These are phyloP conservation scores for Wilhelminamyces savonicus DNA, from an alignment of 805 yeast genomes.

Conservation along the genomic window DNA sequence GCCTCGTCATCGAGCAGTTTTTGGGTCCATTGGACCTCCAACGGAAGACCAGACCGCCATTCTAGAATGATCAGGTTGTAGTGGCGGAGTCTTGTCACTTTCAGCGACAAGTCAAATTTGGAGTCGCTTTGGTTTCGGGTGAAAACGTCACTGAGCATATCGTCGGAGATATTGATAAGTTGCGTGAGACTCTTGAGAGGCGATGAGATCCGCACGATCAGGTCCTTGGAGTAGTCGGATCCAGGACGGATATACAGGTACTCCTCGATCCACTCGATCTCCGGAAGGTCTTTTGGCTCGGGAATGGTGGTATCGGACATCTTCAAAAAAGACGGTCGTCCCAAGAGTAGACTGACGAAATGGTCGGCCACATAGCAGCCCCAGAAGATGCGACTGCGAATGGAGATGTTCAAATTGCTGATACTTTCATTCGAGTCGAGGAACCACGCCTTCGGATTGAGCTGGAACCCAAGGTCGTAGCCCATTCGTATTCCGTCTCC, in stretches of 20 bases:
- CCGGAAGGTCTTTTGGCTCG: constrained; percentile 54
- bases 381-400: constrained; percentile 59
- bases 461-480: constrained; percentile 56
- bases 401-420: constrained; percentile 46
- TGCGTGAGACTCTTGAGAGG: constrained; percentile 39
- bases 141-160: constrained; percentile 39
- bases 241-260: constrained; percentile 30
- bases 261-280: constrained; percentile 57
- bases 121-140: constrained; percentile 28
- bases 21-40: constrained; percentile 44
- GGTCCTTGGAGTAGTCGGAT: constrained; percentile 2
- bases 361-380: constrained; percentile 63
- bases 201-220: constrained; percentile 31
- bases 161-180: constrained; percentile 39
- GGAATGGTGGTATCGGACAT: constrained; percentile 55
- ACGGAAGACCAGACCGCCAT: constrained; percentile 50
- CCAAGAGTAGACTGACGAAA: constrained; percentile 51
- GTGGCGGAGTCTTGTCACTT: constrained; percentile 26
- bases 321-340: constrained; percentile 51
- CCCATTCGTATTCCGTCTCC: constrained; percentile 64
- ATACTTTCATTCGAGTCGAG: constrained; percentile 29
- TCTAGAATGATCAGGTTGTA: constrained; percentile 44
- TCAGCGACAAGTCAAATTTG: constrained; percentile 16
- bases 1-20: constrained; percentile 33
- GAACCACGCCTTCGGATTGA: constrained; percentile 57